Evolutionary conservation across 2,329 filamentous ascomycete genomes (phyloP).

Genomic region (Phialemonium atrogriseum): DNA sequence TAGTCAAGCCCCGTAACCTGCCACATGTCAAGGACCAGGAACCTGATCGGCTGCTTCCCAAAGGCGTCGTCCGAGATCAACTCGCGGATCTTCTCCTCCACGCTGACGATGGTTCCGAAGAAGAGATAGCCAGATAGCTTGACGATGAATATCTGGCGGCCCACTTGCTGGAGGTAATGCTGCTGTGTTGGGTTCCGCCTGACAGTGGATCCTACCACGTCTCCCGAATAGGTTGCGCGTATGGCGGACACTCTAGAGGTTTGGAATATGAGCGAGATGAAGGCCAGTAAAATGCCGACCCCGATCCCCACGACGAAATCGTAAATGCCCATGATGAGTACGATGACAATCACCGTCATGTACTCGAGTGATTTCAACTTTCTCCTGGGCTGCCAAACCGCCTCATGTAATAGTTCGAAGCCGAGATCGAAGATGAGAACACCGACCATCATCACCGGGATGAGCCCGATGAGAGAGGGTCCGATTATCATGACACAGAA

Average conservation of each 20-base stretch:
- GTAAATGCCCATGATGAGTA: conserved; percentile 91
- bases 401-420: conserved; percentile 84
- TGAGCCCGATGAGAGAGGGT: conserved; percentile 82
- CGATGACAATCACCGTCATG: conserved; percentile 79
- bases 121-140: conserved; percentile 95
- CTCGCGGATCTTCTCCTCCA: conserved; percentile 78
- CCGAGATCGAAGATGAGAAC: conserved; percentile 91
- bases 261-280: conserved; percentile 84
- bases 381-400: conserved; percentile 78
- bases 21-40: conserved; percentile 78
- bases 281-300: conserved; percentile 84
- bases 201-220: conserved; percentile 85
- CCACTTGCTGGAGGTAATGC: conserved; percentile 76
- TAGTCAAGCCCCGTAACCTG: conserved; percentile 93
- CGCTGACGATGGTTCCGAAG: conserved; percentile 93
- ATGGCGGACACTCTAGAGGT: conserved; percentile 86
- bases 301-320: conserved; percentile 95
- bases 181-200: conserved; percentile 84
- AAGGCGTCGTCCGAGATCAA: conserved; percentile 81
- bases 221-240: conserved; percentile 80
- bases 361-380: conserved; percentile 85
- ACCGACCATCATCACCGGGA: conserved; percentile 94
- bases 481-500: conserved; percentile 77
- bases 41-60: conserved; percentile 70
- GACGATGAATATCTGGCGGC: conserved; percentile 80